phyloP scores from a whole-genome alignment of 163 green algal species.

The Chloromonas sp. region DNA sequence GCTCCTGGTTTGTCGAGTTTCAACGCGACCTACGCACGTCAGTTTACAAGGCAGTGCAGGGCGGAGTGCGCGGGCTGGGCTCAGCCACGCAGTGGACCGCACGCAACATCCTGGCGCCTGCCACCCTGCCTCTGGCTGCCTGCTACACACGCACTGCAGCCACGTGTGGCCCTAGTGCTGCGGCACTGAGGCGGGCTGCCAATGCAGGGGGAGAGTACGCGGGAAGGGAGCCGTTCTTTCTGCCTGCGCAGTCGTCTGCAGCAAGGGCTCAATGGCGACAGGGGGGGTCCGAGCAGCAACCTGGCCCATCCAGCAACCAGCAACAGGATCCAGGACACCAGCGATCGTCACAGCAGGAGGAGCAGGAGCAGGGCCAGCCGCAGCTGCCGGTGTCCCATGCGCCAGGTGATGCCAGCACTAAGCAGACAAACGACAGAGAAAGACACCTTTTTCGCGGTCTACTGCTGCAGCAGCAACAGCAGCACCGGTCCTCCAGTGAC shows the following conservation, averaged over 20 bases:
- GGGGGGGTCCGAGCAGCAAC: too few species aligned
- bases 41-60: slow-evolving; percentile 20
- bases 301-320: too few species aligned
- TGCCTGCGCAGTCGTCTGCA: background rate
- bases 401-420: too few species aligned
- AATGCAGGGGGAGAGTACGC: background rate
- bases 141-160: slow-evolving; percentile 4
- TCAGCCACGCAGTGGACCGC: slow-evolving; percentile 37
- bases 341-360: background rate
- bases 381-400: too few species aligned
- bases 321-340: too few species aligned
- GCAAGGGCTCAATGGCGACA: background rate
- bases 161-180: background rate
- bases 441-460: background rate
- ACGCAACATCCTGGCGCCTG: slow-evolving; percentile 35
- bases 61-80: slow-evolving; percentile 31
- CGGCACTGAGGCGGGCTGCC: background rate
- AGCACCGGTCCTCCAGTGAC: background rate
- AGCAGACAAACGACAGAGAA: background rate
- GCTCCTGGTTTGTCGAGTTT: slow-evolving; percentile 68
- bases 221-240: too few species aligned
- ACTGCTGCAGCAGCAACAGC: background rate
- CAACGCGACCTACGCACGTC: slow-evolving; percentile 53
- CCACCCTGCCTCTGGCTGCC: slow-evolving; percentile 22
- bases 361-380: background rate